A percentile compares a stretch with the other conserved stretches of the same genome.
Evolutionary conservation across 2,329 filamentous ascomycete species (phyloP).

Genomic region (Fusarium haematococcum): DNA sequence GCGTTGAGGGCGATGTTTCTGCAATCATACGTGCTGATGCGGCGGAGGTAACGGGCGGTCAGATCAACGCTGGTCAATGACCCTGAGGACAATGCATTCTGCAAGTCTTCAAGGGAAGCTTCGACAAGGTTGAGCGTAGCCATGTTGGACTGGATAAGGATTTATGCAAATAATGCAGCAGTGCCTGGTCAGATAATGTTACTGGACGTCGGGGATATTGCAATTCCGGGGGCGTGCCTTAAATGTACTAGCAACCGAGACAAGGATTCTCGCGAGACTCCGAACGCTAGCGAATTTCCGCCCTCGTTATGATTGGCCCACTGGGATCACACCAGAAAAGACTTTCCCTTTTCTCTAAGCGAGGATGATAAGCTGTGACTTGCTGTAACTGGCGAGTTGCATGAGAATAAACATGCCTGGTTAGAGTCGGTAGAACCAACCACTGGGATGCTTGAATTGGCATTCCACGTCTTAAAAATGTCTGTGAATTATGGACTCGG

Average conservation of each 20-base stretch:
- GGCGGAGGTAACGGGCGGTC: conserved; percentile 37
- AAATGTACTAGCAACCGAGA: background rate
- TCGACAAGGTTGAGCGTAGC: conserved; percentile 34
- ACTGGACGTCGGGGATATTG: background rate
- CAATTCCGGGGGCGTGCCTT: background rate
- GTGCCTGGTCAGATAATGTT: background rate
- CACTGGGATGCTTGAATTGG: background rate
- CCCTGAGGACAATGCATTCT: conserved; percentile 34
- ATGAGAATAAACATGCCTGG: background rate
- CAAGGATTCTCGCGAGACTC: background rate
- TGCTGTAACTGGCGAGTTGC: background rate
- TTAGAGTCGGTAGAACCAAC: background rate
- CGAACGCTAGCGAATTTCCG: background rate
- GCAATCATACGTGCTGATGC: conserved; percentile 41
- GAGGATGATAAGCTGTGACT: background rate
- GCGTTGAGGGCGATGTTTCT: conserved; percentile 28
- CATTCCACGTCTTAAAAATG: background rate
- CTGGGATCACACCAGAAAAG: background rate
- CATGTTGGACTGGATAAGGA: background rate
- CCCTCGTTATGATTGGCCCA: background rate
- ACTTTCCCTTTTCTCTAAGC: background rate
- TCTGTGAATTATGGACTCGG: background rate
- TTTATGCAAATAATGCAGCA: background rate
- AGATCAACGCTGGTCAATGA: conserved; percentile 43
- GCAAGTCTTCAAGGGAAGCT: conserved; percentile 42